Conservation (phyloP, 2,329 filamentous ascomycete species). For the Blastomyces percursus region DNA sequence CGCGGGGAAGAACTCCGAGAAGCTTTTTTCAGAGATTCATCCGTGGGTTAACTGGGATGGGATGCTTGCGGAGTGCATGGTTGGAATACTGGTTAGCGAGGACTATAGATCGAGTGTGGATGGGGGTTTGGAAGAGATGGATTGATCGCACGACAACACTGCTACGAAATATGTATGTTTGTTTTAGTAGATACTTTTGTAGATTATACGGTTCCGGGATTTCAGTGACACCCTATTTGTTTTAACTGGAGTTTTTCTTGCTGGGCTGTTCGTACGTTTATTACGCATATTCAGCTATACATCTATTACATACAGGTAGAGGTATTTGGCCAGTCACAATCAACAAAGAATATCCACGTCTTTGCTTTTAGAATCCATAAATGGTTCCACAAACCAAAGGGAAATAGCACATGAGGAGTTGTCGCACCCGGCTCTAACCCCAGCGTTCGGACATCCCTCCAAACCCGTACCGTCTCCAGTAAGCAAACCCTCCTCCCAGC, state of each 20-base stretch:
- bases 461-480: background rate
- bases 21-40: conserved; percentile 53
- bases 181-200: background rate
- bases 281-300: background rate
- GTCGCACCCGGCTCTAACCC: background rate
- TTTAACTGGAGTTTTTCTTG: background rate
- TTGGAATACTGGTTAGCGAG: conserved; percentile 51
- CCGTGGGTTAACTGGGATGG: conserved; percentile 61
- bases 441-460: background rate
- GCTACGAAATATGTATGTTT: background rate
- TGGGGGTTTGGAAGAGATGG: conserved; percentile 47
- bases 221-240: background rate
- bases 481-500: background rate
- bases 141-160: conserved; percentile 31
- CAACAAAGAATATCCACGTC: background rate
- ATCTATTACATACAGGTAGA: background rate
- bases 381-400: background rate
- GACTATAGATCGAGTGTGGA: conserved; percentile 24
- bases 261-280: background rate
- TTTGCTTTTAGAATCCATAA: background rate
- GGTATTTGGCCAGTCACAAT: background rate
- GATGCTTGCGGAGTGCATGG: conserved; percentile 50
- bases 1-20: conserved; percentile 55
- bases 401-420: background rate
- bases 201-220: background rate